phyloP scores from a whole-genome alignment of 2,329 filamentous ascomycete genomes.

The Davidsoniella eucalypti region DNA sequence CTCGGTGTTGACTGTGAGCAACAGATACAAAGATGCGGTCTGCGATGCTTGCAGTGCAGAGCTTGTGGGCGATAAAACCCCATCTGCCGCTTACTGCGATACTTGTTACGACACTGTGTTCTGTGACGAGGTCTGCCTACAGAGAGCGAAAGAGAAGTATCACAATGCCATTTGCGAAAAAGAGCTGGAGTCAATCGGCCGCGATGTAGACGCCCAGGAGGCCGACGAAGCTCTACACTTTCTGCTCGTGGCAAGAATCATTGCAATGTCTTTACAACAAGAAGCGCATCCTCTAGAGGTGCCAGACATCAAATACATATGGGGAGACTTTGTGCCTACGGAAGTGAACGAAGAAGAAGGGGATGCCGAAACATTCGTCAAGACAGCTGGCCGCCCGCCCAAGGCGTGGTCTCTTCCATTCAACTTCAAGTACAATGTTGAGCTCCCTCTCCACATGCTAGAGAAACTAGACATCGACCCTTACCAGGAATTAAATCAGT shows the following conservation, averaged over 20 bases:
- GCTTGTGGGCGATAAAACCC: slow-evolving; percentile 24
- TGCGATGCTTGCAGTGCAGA: slow-evolving; percentile 78
- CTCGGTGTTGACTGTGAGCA: slow-evolving; percentile 76
- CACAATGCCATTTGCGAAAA: slow-evolving; percentile 51
- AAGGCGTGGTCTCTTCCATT: slow-evolving; percentile 57
- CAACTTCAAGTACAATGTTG: slow-evolving; percentile 59
- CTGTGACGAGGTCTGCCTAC: slow-evolving; percentile 42
- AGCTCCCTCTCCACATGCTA: slow-evolving; percentile 58
- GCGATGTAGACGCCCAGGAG: slow-evolving; percentile 43
- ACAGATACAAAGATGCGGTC: slow-evolving; percentile 67
- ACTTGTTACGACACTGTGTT: slow-evolving; percentile 52
- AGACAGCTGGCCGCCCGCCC: slow-evolving; percentile 24
- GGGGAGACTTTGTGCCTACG: slow-evolving; percentile 47
- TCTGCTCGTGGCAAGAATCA: slow-evolving; percentile 41
- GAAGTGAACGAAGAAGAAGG: slow-evolving; percentile 23
- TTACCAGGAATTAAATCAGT: slow-evolving; percentile 38
- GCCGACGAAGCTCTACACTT: slow-evolving; percentile 46
- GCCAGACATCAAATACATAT: slow-evolving; percentile 48
- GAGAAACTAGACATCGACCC: slow-evolving; percentile 77
- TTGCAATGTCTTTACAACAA: slow-evolving; percentile 48
- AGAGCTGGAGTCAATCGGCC: slow-evolving; percentile 48
- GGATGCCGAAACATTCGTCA: slow-evolving; percentile 3
- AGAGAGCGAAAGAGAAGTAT: slow-evolving; percentile 40
- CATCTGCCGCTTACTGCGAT: slow-evolving; percentile 31
- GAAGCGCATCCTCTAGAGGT: slow-evolving; percentile 47